Evolutionary conservation across 2,329 filamentous ascomycete species (phyloP).

Genomic region (Septoria petroselini): DNA sequence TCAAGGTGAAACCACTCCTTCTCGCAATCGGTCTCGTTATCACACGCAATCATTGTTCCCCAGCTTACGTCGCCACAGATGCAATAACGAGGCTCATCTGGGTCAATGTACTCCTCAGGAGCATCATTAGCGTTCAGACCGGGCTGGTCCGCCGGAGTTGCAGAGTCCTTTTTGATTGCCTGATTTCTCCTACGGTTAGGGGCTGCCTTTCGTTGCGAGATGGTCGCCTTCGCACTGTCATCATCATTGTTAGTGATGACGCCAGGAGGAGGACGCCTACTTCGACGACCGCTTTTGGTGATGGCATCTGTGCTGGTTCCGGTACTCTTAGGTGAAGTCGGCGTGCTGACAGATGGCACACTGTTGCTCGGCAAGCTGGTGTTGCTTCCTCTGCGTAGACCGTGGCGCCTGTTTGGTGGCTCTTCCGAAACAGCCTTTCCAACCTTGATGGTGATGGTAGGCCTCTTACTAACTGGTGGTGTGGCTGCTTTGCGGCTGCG

Average conservation of each 20-base stretch:
- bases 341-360: constrained; percentile 19
- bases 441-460: constrained; percentile 42
- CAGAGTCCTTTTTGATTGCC: constrained; percentile 21
- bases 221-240: constrained; percentile 62
- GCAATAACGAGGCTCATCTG: constrained; percentile 73
- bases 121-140: constrained; percentile 13
- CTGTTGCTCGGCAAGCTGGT: constrained; percentile 42
- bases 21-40: constrained; percentile 73
- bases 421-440: constrained; percentile 50
- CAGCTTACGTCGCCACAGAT: constrained; percentile 76
- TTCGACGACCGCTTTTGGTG: constrained; percentile 47
- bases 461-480: constrained; percentile 32
- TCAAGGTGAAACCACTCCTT: constrained; percentile 83
- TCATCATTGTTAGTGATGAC: constrained; percentile 57
- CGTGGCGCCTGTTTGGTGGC: constrained; percentile 43
- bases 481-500: constrained; percentile 32
- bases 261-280: constrained; percentile 69
- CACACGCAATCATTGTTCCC: constrained; percentile 79
- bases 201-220: constrained; percentile 68
- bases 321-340: constrained; percentile 22
- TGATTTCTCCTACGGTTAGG: constrained; percentile 58
- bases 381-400: constrained; percentile 47
- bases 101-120: constrained; percentile 57
- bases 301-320: constrained; percentile 18
- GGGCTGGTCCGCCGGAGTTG: constrained; percentile 17